Evolutionary conservation across 2,329 filamentous ascomycete species (phyloP).

Genomic region (Penicillium psychrosexuale): DNA sequence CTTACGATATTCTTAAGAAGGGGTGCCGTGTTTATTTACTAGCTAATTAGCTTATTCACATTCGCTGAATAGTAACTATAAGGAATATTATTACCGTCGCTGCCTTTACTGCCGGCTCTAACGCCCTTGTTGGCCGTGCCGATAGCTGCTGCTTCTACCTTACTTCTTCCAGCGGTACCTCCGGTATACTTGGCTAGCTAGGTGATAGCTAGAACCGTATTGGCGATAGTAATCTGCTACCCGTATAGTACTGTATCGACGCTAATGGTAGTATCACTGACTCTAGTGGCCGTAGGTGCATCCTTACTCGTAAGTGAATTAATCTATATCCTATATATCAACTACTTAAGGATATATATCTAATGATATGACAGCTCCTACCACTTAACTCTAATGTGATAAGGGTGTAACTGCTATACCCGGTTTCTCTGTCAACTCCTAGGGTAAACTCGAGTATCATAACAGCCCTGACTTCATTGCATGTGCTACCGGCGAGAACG

Average conservation of each 20-base stretch:
- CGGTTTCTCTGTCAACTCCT: conserved; percentile 56
- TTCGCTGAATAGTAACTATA: conserved; percentile 27
- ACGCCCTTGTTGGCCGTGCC: conserved; percentile 41
- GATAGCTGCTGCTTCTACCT: conserved; percentile 54
- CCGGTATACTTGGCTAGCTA: conserved; percentile 59
- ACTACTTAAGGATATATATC: conserved; percentile 7
- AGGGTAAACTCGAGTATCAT: conserved; percentile 53
- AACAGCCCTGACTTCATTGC: conserved; percentile 56
- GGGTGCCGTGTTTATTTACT: conserved; percentile 10
- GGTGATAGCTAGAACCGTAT: conserved; percentile 61
- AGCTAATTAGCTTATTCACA: not conserved
- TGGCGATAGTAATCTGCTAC: conserved; percentile 46
- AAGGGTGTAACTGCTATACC: conserved; percentile 48
- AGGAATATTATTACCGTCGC: conserved; percentile 39
- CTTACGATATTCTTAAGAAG: not conserved
- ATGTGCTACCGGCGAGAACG: conserved; percentile 53
- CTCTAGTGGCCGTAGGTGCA: conserved; percentile 57
- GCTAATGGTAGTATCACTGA: conserved; percentile 56
- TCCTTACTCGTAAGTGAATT: conserved; percentile 55
- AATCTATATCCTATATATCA: not conserved
- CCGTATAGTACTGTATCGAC: conserved; percentile 55
- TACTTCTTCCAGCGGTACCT: conserved; percentile 48
- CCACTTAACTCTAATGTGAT: conserved; percentile 62
- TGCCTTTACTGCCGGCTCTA: conserved; percentile 41
- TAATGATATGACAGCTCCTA: conserved; percentile 43